Percentiles rank a stretch among this genome's conserved stretches.
Evolutionary conservation across 768 basidiomycete genomes (phyloP).

Genomic region (Trametes elegans): DNA sequence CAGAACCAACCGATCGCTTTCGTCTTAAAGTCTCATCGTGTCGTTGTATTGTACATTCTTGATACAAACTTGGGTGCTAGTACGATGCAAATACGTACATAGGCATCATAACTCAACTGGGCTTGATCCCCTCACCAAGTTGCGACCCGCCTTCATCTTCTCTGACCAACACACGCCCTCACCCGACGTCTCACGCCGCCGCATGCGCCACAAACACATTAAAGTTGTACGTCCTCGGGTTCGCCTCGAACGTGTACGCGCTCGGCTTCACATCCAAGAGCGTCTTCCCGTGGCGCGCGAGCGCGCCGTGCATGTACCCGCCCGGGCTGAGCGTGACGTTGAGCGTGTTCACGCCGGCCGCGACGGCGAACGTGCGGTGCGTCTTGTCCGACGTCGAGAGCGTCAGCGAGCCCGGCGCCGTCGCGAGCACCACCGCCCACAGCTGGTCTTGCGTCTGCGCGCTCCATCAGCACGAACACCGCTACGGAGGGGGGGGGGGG

Average conservation of each 20-base stretch:
- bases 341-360: conserved; percentile 57
- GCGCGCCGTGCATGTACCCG: conserved; percentile 51
- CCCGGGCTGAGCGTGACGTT: conserved; percentile 53
- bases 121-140: no score
- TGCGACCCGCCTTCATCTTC: no score
- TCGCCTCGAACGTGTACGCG: conserved; percentile 40
- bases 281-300: conserved; percentile 48
- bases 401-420: conserved; percentile 49
- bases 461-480: not conserved
- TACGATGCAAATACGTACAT: no score
- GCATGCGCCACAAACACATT: conserved; percentile 52
- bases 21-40: no score
- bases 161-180: no score
- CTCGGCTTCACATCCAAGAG: conserved; percentile 47
- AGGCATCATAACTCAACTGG: no score
- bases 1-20: no score
- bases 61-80: no score
- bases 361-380: conserved; percentile 38
- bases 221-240: conserved; percentile 50
- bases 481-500: conserved; percentile 9
- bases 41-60: no score
- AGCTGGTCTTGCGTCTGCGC: conserved; percentile 47
- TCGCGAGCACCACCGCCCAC: conserved; percentile 65
- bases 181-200: not conserved
- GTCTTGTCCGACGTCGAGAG: conserved; percentile 42